Evolutionary conservation across 2,329 filamentous ascomycete species (phyloP), one percentile per base, ranked within the genome.

Genomic region (Venturia asperata): DNA sequence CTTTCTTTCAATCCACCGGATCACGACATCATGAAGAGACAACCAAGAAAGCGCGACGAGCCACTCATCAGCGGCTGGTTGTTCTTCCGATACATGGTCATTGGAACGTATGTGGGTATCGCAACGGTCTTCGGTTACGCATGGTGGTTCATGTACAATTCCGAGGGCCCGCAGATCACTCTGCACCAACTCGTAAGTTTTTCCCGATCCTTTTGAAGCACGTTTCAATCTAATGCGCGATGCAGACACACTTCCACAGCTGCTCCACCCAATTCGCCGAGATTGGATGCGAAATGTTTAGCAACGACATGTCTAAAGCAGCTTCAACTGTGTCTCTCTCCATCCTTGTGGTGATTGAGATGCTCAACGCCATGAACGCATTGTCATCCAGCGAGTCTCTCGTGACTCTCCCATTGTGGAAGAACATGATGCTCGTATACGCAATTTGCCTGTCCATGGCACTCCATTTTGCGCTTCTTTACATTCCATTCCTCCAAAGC

Each of bases 101-200:
- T 99, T 71, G 94, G 94, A 67, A 91, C 87, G 10, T 99, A 99
- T 69, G 94, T 99, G 66, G 94, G 94, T 74, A 82, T 91, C 49
- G 94, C 94, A 64, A 99, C 94, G 3, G 95, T 99, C 24, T 92
- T 89, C 73, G 94, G 95, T 58, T 99, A 99, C 74, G 93, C 91
- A n/a, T 99, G 94, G 94, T 99, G 92, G 91, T 99, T 97, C 82
- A 92, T 99, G 89, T 96, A 89, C 82, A 93, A 97, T 80, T 79
- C 87, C 10, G 86, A 87, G 70, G 94, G 94, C 0, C 94, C 94
- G 30, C 90, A 96, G 76, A 96, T 99, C 77, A 87, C 82, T 68
- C 96, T 97, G 80, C 89, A 84, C 76, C 91, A 99, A 75, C 82
- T 99, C 70, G 81, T 84, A 77, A 76, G 80, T 76, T 17, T 24